Conservation (phyloP, 768 basidiomycete species). For the Daedaleopsis sinensis region DNA sequence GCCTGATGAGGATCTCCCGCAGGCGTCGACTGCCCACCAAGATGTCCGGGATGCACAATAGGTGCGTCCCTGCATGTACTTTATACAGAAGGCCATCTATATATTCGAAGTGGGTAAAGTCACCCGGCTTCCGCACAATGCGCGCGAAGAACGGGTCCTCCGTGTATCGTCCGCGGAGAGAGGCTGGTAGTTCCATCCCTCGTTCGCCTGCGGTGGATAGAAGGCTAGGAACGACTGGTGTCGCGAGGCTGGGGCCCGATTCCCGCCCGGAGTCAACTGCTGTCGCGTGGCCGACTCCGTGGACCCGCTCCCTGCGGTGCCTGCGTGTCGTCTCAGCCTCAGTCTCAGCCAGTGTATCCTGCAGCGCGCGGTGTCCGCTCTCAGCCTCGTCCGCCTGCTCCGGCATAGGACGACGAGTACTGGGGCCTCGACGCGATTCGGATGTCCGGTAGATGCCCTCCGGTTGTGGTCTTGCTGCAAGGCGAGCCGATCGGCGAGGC, state of each 20-base stretch:
- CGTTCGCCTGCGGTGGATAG: neutral
- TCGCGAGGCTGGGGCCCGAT: too few species aligned
- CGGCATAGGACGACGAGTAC: neutral
- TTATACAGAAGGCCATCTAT: neutral
- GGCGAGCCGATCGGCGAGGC: too few species aligned
- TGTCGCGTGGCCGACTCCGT: too few species aligned
- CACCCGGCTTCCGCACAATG: neutral
- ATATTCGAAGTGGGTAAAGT: neutral
- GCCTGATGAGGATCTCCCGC: neutral
- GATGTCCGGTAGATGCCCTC: neutral
- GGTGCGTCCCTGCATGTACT: neutral
- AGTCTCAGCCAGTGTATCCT: too few species aligned
- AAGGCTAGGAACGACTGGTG: neutral
- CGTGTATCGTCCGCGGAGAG: slow-evolving; percentile 25
- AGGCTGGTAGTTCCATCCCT: slow-evolving; percentile 9
- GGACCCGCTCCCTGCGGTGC: too few species aligned
- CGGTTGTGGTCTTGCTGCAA: too few species aligned
- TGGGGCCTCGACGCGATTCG: too few species aligned
- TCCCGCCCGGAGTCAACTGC: neutral
- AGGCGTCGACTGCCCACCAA: neutral
- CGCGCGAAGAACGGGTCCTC: too few species aligned
- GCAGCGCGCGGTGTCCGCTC: too few species aligned
- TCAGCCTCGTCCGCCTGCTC: too few species aligned
- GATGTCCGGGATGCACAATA: neutral
- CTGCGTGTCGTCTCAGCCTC: too few species aligned